Conservation (phyloP, 495 filamentous ascomycete species). For the Hypoxylon perforatum region DNA sequence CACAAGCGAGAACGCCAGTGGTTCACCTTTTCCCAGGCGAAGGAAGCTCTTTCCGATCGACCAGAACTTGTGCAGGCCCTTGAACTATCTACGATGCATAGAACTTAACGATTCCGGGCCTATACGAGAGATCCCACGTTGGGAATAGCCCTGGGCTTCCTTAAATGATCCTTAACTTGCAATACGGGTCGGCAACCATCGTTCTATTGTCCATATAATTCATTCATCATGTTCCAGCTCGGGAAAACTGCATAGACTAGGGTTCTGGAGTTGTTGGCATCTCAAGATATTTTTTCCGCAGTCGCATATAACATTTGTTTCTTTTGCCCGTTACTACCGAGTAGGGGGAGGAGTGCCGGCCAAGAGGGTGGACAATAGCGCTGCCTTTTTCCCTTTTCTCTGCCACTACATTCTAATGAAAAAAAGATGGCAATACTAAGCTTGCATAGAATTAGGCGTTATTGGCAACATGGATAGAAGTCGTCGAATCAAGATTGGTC, state of each 20-base stretch:
- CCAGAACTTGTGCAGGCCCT: constrained; percentile 91
- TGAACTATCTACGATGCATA: constrained; percentile 78
- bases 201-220: constrained; percentile 34
- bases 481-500: constrained; percentile 37
- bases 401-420: constrained; percentile 20
- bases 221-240: constrained; percentile 24
- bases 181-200: constrained; percentile 12
- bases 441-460: constrained; percentile 51
- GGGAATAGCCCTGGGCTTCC: neutral
- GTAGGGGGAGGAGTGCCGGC: constrained; percentile 1
- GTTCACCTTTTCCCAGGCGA: constrained; percentile 87
- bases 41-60: constrained; percentile 75
- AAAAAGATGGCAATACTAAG: constrained; percentile 33
- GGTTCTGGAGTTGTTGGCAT: constrained; percentile 45
- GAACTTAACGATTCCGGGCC: constrained; percentile 27
- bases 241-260: constrained; percentile 45
- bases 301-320: constrained; percentile 25
- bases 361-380: constrained; percentile 10
- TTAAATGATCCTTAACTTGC: constrained; percentile 14
- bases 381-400: constrained; percentile 4
- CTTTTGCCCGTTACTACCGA: constrained; percentile 17
- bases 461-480: constrained; percentile 49
- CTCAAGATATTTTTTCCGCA: constrained; percentile 32
- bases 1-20: constrained; percentile 89
- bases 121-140: constrained; percentile 8